These are phyloP conservation scores for Fusarium buharicum DNA, from an alignment of 2,329 filamentous ascomycete genomes.

Conservation along the genomic window DNA sequence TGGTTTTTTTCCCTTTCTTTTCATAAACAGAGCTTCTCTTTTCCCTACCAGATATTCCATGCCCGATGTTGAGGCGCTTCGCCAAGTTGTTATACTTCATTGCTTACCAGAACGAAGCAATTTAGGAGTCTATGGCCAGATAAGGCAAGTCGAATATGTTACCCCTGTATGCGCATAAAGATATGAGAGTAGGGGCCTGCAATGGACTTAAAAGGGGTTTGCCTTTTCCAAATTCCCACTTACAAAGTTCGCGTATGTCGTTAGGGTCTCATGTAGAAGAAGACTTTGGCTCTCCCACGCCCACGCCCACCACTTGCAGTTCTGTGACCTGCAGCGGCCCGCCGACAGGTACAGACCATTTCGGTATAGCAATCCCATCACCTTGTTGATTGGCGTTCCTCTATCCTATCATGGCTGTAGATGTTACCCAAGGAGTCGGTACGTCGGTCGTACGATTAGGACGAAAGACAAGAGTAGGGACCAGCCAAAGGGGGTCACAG, in stretches of 20 bases:
- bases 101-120: background rate
- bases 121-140: conserved; percentile 24
- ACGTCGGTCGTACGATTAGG: conserved; percentile 40
- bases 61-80: too few relatives aligned
- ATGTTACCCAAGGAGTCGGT: conserved; percentile 11
- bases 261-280: conserved; percentile 6
- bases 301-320: background rate
- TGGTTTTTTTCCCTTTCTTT: background rate
- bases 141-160: conserved; percentile 27
- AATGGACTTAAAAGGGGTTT: conserved; percentile 17
- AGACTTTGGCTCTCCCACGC: conserved; percentile 6
- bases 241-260: conserved; percentile 10
- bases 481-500: conserved; percentile 32
- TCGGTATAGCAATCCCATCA: conserved; percentile 1
- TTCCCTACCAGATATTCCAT: too few relatives aligned
- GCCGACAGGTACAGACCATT: conserved; percentile 23
- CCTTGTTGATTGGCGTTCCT: conserved; percentile 1
- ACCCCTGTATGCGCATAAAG: conserved; percentile 33
- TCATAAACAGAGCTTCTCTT: background rate
- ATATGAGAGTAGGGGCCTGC: conserved; percentile 33
- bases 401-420: conserved; percentile 7
- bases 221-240: conserved; percentile 32
- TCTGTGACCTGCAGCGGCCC: conserved; percentile 28
- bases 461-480: conserved; percentile 11
- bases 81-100: background rate